Evolutionary conservation across 1,139 yeast species (phyloP), one percentile per base, ranked within the genome.

Genomic region (Candida buenavistaensis): DNA sequence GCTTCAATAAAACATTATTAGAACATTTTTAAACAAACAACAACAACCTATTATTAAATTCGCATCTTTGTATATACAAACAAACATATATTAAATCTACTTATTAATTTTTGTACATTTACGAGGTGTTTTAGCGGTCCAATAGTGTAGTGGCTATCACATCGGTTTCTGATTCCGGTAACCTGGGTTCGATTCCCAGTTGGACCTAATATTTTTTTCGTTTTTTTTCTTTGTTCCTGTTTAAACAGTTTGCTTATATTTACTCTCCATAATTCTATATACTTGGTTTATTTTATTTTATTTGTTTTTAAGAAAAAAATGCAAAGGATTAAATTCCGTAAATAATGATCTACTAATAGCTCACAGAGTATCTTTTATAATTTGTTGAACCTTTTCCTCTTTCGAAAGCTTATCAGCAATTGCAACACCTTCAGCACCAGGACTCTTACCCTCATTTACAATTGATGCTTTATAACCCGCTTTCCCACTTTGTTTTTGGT

Each of bases 181-280:
- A 58, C 62, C 62, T 55, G 64, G 62, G 64, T 58, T 57, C 64
- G 63, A 58, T 51, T 57, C 64, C 62, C 64, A 50, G 62, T 46
- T 48, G 55, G 60, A 55, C 62, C 64, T 58, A 6, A 2, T 3
- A 11, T 26, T 15, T 23, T 16, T 28, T 30, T 30, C 28, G 26
- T 37, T 35, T 28, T 33, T 28, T 23, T 30, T 22, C 21, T 29
- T 24, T 25, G 16, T 25, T 31, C 11, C 11, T 19, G 12, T 23
- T 9, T 3, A 14, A 25, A 14, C 6, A 13, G 9, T 25, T 25
- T 13, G 26, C 13, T 11, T 14, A 16, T 2, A 13, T 14, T 5
- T 21, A 9, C 12, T 5, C 24, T n/a, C 24, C 12, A n/a, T 5
- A n/a, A 3, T 10, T n/a, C 13, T 12, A 22, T n/a, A 22, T 22